A percentile compares a stretch with the other conserved stretches of the same genome.
These are phyloP conservation scores for Pouteria campechiana DNA, from an alignment of 179 eudicot genomes.

Conservation along the genomic window DNA sequence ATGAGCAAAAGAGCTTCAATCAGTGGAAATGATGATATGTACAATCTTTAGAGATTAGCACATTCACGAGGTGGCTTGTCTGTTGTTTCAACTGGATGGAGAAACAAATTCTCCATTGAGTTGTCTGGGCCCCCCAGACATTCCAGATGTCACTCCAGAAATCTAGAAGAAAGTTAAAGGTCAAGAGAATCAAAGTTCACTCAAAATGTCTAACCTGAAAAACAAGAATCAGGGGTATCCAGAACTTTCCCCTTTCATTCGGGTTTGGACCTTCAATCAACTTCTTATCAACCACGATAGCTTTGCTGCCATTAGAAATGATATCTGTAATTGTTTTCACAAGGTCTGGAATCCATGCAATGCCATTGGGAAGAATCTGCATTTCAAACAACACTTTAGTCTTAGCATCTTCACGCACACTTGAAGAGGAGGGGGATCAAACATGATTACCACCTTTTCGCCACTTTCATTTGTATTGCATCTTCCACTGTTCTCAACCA, in stretches of 20 bases:
- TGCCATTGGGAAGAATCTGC: conserved; percentile 80
- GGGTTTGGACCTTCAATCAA: conserved; percentile 95
- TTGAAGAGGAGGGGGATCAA: too few relatives aligned
- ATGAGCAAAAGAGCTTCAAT: too few relatives aligned
- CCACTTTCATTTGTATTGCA: conserved; percentile 75
- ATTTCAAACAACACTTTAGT: background rate
- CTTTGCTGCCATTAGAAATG: conserved; percentile 53
- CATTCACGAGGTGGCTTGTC: too few relatives aligned
- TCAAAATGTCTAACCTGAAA: conserved; percentile 78
- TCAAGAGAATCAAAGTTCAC: too few relatives aligned
- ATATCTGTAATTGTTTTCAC: conserved; percentile 57
- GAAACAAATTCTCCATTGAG: too few relatives aligned
- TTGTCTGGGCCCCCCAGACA: too few relatives aligned
- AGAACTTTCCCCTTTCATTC: conserved; percentile 54
- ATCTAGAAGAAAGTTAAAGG: too few relatives aligned
- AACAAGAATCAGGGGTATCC: conserved; percentile 60
- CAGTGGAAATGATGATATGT: too few relatives aligned
- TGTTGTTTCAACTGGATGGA: too few relatives aligned
- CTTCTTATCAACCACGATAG: conserved; percentile 68
- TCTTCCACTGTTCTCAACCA: conserved; percentile 99
- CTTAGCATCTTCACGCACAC: too few relatives aligned
- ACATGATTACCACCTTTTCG: conserved; percentile 93
- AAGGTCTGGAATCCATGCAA: conserved; percentile 80
- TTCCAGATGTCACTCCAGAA: too few relatives aligned
- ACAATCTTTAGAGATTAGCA: too few relatives aligned